Percentiles rank a stretch among this genome's conserved stretches.
phyloP scores from a whole-genome alignment of 148 eudicot genomes.

The Cornus kousa region DNA sequence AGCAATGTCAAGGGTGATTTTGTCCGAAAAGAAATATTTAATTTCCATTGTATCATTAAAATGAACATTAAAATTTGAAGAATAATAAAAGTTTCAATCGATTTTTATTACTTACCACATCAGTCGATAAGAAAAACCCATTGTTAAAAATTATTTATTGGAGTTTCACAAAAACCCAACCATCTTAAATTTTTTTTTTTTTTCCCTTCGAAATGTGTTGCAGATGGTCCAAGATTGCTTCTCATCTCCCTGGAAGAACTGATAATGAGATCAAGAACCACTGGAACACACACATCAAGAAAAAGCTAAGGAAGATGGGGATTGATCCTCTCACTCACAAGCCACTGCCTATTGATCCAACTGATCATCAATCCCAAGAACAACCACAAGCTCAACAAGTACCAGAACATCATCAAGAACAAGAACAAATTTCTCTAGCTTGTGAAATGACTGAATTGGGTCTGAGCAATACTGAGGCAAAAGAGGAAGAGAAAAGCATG shows the following conservation, averaged over 20 bases:
- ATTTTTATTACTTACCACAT: too few species aligned
- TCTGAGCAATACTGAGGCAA: constrained; percentile 6
- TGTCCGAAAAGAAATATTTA: neutral
- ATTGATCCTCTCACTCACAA: constrained; percentile 59
- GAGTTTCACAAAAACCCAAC: too few species aligned
- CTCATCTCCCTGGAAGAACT: constrained; percentile 60
- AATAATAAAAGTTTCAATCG: too few species aligned
- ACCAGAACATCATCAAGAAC: neutral
- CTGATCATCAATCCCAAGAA: constrained; percentile 7
- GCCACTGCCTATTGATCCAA: constrained; percentile 31
- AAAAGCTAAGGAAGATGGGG: constrained; percentile 57
- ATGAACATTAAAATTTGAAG: too few species aligned
- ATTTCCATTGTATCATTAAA: too few species aligned
- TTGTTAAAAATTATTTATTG: too few species aligned
- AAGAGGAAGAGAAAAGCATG: constrained; percentile 6
- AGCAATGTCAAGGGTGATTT: neutral
- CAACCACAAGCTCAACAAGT: neutral
- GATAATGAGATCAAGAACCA: constrained; percentile 64
- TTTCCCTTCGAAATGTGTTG: too few species aligned
- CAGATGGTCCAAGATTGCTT: constrained; percentile 69
- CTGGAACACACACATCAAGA: constrained; percentile 64
- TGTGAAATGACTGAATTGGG: neutral
- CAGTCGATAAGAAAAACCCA: too few species aligned
- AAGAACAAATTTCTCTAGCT: neutral
- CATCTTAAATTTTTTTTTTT: neutral